A percentile compares a stretch with the other conserved stretches of the same genome.
Conservation (phyloP, 345 rosid genomes). For the Citrus hindsii region DNA sequence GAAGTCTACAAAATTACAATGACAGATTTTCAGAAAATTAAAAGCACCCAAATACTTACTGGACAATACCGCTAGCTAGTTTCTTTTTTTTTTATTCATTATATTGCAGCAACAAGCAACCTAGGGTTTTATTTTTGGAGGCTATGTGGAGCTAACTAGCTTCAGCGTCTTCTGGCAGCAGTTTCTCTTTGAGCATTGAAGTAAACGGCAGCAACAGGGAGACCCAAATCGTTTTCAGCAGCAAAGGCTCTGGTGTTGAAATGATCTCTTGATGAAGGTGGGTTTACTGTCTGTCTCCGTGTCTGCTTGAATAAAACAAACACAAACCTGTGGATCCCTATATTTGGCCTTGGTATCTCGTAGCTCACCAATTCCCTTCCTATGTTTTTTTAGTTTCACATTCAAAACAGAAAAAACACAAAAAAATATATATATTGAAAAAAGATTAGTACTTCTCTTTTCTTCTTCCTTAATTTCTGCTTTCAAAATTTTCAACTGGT, state of each 20-base stretch:
- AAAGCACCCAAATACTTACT: neutral
- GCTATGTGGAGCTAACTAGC: no score
- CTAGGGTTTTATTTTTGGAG: neutral
- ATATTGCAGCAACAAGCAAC: neutral
- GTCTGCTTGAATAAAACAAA: slow-evolving; percentile 60
- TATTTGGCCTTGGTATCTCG: slow-evolving; percentile 55
- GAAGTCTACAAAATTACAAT: neutral
- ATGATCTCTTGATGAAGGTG: slow-evolving; percentile 44
- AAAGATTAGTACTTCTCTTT: neutral
- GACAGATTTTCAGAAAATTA: neutral
- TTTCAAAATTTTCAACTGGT: neutral
- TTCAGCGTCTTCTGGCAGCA: slow-evolving; percentile 58
- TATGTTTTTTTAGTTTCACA: neutral
- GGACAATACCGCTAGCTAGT: neutral
- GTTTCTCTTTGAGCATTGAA: slow-evolving; percentile 72
- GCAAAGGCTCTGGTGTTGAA: slow-evolving; percentile 58
- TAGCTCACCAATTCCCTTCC: slow-evolving; percentile 64
- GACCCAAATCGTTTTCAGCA: slow-evolving; percentile 48
- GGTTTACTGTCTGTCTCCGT: slow-evolving; percentile 35
- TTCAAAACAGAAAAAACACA: neutral
- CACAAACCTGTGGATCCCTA: slow-evolving; percentile 70
- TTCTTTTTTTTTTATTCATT: neutral
- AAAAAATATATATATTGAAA: neutral
- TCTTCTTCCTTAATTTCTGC: neutral
- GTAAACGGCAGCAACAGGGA: slow-evolving; percentile 73